Evolutionary conservation across 2,329 filamentous ascomycete species (phyloP).

Genomic region (Cordyceps tenuipes): DNA sequence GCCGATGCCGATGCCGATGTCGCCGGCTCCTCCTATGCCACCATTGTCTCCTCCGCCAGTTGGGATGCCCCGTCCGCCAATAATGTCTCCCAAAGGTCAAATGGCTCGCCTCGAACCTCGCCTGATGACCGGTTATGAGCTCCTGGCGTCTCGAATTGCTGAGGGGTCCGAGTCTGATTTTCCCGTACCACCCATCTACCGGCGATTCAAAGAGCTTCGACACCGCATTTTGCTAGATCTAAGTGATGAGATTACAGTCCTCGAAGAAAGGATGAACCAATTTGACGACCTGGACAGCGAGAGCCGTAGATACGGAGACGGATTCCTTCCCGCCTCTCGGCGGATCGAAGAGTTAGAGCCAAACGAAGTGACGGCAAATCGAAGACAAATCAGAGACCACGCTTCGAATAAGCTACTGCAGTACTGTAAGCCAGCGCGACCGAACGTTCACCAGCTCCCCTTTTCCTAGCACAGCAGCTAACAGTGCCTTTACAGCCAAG

Average conservation of each 20-base stretch:
- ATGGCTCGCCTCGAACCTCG: constrained; percentile 27
- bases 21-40: background rate
- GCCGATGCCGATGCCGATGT: background rate
- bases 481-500: constrained; percentile 36
- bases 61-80: background rate
- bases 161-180: constrained; percentile 17
- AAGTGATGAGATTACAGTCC: constrained; percentile 74
- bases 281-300: constrained; percentile 55
- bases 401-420: constrained; percentile 59
- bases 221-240: constrained; percentile 75
- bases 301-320: constrained; percentile 31
- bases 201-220: constrained; percentile 73
- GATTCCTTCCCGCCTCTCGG: constrained; percentile 50
- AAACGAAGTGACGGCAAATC: constrained; percentile 50
- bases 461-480: background rate
- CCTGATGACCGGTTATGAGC: constrained; percentile 51
- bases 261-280: constrained; percentile 67
- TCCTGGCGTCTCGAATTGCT: constrained; percentile 47
- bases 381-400: constrained; percentile 51
- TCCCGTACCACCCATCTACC: constrained; percentile 57
- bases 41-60: constrained; percentile 1
- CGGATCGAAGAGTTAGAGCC: constrained; percentile 46
- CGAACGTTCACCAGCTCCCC: background rate
- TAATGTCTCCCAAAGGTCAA: background rate
- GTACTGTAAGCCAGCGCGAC: constrained; percentile 47